These are phyloP conservation scores for Phlebopus sp. DNA, from an alignment of 1,284 basidiomycete species.

Conservation along the genomic window DNA sequence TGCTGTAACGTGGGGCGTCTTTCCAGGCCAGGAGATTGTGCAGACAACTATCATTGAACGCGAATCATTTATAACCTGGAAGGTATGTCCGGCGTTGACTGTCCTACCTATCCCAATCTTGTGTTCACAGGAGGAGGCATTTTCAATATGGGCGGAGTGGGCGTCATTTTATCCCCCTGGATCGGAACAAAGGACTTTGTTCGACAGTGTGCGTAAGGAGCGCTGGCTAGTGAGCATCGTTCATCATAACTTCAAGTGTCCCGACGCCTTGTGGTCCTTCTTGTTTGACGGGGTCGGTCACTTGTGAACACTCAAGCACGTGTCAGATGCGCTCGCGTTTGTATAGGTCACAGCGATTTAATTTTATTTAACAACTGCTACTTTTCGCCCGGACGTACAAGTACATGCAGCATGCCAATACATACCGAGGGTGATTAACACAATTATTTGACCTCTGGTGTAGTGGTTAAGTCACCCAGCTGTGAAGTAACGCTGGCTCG, in stretches of 20 bases:
- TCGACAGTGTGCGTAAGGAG: slow-evolving; percentile 70
- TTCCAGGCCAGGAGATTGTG: slow-evolving; percentile 93
- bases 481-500: too few relatives aligned
- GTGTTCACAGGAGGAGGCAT: slow-evolving; percentile 82
- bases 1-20: slow-evolving; percentile 99
- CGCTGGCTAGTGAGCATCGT: slow-evolving; percentile 93
- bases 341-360: too few relatives aligned
- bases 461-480: too few relatives aligned
- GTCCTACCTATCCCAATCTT: neutral
- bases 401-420: too few relatives aligned
- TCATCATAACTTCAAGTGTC: slow-evolving; percentile 90
- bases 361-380: too few relatives aligned
- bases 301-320: neutral
- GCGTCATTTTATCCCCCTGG: slow-evolving; percentile 79
- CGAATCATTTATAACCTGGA: slow-evolving; percentile 91
- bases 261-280: slow-evolving; percentile 85
- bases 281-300: slow-evolving; percentile 45
- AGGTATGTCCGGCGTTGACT: slow-evolving; percentile 48
- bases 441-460: too few relatives aligned
- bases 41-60: slow-evolving; percentile 97
- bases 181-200: slow-evolving; percentile 69
- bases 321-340: too few relatives aligned
- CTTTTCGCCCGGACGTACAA: too few relatives aligned
- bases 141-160: slow-evolving; percentile 96
- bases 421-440: too few relatives aligned